Evolutionary conservation across 1,139 yeast species (phyloP).

Genomic region (Hansenula anomala): DNA sequence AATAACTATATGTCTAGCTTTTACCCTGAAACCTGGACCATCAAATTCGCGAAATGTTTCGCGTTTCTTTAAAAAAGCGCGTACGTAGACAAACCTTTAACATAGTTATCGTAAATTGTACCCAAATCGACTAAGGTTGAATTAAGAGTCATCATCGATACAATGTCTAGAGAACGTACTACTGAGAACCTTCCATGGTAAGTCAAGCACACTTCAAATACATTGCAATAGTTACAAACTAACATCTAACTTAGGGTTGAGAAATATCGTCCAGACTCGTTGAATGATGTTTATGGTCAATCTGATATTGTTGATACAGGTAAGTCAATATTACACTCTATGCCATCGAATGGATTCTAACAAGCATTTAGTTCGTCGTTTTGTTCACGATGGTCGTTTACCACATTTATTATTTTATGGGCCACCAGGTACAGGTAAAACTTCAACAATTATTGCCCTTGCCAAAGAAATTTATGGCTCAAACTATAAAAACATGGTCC

Average conservation of each 20-base stretch:
- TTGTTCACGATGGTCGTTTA: slow-evolving; percentile 75
- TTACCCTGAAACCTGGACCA: too few relatives aligned
- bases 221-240: neutral
- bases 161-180: slow-evolving; percentile 18
- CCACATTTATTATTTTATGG: slow-evolving; percentile 94
- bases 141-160: too few relatives aligned
- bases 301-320: slow-evolving; percentile 71
- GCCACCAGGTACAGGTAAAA: slow-evolving; percentile 98
- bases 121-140: too few relatives aligned
- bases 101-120: too few relatives aligned
- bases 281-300: slow-evolving; percentile 91
- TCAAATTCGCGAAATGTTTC: too few relatives aligned
- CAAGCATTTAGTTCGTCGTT: slow-evolving; percentile 55
- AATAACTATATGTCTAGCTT: too few relatives aligned
- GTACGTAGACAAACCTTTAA: too few relatives aligned
- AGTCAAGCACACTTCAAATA: too few relatives aligned
- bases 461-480: slow-evolving; percentile 91
- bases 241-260: slow-evolving; percentile 59
- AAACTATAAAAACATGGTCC: slow-evolving; percentile 79
- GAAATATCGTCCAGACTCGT: slow-evolving; percentile 81
- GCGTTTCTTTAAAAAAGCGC: too few relatives aligned
- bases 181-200: slow-evolving; percentile 42
- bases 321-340: slow-evolving; percentile 6
- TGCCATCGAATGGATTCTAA: slow-evolving; percentile 2
- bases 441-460: slow-evolving; percentile 87